Conservation (phyloP, 768 basidiomycete genomes). For the Paxillus involutus region DNA sequence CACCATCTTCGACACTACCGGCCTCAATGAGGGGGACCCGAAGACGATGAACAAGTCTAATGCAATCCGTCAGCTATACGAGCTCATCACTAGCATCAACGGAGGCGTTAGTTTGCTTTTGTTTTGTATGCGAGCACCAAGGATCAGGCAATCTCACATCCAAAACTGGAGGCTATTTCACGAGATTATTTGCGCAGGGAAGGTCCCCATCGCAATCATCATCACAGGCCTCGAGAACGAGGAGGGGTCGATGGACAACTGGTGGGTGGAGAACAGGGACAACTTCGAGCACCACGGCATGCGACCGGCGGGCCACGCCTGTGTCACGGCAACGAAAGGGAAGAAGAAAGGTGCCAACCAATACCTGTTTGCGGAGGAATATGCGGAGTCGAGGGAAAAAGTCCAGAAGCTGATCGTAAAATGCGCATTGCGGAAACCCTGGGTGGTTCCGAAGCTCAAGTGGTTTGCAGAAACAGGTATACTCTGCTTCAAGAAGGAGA, state of each 20-base stretch:
- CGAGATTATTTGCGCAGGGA: conserved; percentile 30
- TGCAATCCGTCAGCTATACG: conserved; percentile 13
- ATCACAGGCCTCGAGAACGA: conserved; percentile 31
- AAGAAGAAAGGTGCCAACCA: conserved; percentile 11
- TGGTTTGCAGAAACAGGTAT: conserved; percentile 1
- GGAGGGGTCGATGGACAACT: no score
- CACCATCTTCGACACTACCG: conserved; percentile 3
- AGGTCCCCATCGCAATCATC: conserved; percentile 31
- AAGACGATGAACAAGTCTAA: neutral
- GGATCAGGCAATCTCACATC: conserved; percentile 6
- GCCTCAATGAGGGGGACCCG: conserved; percentile 12
- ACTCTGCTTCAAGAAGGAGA: neutral
- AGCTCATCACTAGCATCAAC: conserved; percentile 24
- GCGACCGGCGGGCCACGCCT: no score
- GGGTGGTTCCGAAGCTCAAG: conserved; percentile 1
- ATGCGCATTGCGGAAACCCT: neutral
- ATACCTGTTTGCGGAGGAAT: conserved; percentile 22
- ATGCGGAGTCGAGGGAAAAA: conserved; percentile 13
- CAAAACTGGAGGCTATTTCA: conserved; percentile 22
- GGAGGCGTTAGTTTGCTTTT: conserved; percentile 35
- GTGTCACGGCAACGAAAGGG: conserved; percentile 5
- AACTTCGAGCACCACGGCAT: no score
- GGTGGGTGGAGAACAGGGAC: no score
- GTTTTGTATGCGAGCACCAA: conserved; percentile 31
- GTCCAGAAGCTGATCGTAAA: conserved; percentile 1